Percentiles rank a stretch among this genome's conserved stretches.
These are phyloP conservation scores for Cocos nucifera DNA, from an alignment of 176 grass and related monocot genomes.

Conservation along the genomic window DNA sequence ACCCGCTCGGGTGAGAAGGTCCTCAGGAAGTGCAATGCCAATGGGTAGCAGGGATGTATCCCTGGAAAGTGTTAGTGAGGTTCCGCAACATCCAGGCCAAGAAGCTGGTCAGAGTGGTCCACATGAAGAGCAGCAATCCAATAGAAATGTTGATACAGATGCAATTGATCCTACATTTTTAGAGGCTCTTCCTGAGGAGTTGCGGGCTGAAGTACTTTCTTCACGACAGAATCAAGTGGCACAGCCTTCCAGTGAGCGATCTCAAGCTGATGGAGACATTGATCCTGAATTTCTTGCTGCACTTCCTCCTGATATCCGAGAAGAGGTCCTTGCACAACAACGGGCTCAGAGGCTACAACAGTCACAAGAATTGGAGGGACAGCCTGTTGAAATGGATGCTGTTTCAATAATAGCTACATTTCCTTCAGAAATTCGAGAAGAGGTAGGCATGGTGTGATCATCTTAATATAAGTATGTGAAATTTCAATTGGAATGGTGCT, in stretches of 20 bases:
- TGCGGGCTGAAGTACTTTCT: conserved; percentile 88
- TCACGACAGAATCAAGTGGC: conserved; percentile 91
- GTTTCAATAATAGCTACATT: conserved; percentile 98
- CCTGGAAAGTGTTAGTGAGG: conserved; percentile 75
- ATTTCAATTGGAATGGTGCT: too few relatives aligned
- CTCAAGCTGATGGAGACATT: conserved; percentile 80
- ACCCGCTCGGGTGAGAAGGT: conserved; percentile 41
- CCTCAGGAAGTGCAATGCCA: conserved; percentile 40
- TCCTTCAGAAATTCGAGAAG: conserved; percentile 91
- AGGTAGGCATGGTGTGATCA: conserved; percentile 33
- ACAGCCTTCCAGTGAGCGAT: conserved; percentile 62
- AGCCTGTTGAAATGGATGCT: conserved; percentile 97
- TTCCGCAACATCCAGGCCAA: conserved; percentile 58
- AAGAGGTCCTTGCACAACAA: conserved; percentile 93
- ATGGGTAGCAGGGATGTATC: conserved; percentile 42
- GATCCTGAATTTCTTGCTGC: conserved; percentile 99
- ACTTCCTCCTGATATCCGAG: conserved; percentile 91
- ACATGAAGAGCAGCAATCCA: conserved; percentile 45
- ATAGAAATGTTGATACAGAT: conserved; percentile 36
- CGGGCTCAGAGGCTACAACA: conserved; percentile 77
- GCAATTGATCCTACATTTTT: conserved; percentile 98
- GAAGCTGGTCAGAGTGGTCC: conserved; percentile 45
- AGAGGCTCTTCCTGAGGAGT: conserved; percentile 94
- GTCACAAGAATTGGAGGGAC: conserved; percentile 87
- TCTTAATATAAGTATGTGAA: too few relatives aligned